Percentiles rank a stretch among this genome's conserved stretches.
Evolutionary conservation across 345 rosid genomes (phyloP).

Genomic region (Anastatica hierochuntica): DNA sequence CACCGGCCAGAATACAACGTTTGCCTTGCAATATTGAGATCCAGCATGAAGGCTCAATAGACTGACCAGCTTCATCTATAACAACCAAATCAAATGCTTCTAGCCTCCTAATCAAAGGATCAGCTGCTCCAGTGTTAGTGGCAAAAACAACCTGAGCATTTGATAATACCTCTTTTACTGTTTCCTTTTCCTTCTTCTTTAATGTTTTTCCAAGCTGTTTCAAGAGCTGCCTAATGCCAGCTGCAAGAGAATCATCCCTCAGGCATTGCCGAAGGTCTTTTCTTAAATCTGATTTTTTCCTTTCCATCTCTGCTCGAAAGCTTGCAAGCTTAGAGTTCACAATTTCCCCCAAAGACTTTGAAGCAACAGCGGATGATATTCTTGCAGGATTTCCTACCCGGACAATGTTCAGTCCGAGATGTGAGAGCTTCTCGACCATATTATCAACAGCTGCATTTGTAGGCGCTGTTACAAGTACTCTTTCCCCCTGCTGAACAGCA

Average conservation of each 20-base stretch:
- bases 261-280: constrained; percentile 75
- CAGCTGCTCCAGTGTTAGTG: constrained; percentile 93
- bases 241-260: constrained; percentile 87
- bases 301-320: constrained; percentile 54
- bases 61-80: constrained; percentile 96
- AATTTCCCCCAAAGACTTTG: constrained; percentile 77
- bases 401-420: constrained; percentile 60
- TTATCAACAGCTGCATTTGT: constrained; percentile 97
- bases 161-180: constrained; percentile 65
- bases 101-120: constrained; percentile 68
- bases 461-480: constrained; percentile 90
- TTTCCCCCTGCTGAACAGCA: constrained; percentile 83
- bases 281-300: constrained; percentile 83
- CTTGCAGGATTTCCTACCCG: constrained; percentile 96
- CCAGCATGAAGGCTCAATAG: constrained; percentile 96
- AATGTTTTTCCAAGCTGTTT: constrained; percentile 83
- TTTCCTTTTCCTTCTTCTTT: constrained; percentile 88
- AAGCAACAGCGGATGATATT: constrained; percentile 72
- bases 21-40: constrained; percentile 88
- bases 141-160: constrained; percentile 89
- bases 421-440: constrained; percentile 83
- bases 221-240: constrained; percentile 90
- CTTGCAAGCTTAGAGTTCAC: constrained; percentile 64
- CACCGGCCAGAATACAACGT: constrained; percentile 86
- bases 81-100: constrained; percentile 81